Evolutionary conservation across 179 eudicot genomes (phyloP).

Genomic region (Carnegiea gigantea): DNA sequence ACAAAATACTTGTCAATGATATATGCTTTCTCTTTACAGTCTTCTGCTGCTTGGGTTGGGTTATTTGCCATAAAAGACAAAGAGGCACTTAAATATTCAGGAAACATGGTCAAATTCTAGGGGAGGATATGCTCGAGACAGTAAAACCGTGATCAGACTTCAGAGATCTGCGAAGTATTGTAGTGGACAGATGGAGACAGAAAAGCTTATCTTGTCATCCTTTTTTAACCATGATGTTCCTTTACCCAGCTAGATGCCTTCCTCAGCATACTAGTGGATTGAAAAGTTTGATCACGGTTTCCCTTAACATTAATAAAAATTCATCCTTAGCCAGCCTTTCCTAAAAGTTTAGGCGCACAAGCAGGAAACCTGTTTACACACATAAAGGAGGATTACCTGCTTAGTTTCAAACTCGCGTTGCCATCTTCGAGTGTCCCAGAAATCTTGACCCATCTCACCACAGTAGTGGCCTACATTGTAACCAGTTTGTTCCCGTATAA

Average conservation of each 20-base stretch:
- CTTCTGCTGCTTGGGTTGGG: not conserved
- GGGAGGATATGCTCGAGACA: not conserved
- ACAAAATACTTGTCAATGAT: not conserved
- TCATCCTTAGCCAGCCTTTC: slow-evolving; percentile 2
- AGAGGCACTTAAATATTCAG: not conserved
- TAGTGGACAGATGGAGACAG: not conserved
- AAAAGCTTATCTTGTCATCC: too few species aligned
- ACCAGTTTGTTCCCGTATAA: slow-evolving; percentile 88
- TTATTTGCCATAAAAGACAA: not conserved
- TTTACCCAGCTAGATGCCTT: not conserved
- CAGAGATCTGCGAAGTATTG: not conserved
- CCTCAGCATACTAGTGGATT: not conserved
- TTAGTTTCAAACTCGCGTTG: slow-evolving; percentile 92
- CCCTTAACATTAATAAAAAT: not conserved
- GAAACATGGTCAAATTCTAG: not conserved
- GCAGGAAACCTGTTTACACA: not conserved
- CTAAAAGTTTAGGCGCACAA: not conserved
- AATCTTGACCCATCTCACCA: slow-evolving; percentile 99
- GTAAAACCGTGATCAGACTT: not conserved
- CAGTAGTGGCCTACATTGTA: slow-evolving; percentile 95
- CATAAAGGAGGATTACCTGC: slow-evolving; percentile 49
- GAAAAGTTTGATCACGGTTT: not conserved
- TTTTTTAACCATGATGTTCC: not conserved
- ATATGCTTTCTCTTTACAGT: not conserved
- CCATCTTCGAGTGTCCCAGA: slow-evolving; percentile 98